A percentile compares a stretch with the other conserved stretches of the same genome.
phyloP scores from a whole-genome alignment of 352 stramenopile genomes.

The Albugo laibachii region DNA sequence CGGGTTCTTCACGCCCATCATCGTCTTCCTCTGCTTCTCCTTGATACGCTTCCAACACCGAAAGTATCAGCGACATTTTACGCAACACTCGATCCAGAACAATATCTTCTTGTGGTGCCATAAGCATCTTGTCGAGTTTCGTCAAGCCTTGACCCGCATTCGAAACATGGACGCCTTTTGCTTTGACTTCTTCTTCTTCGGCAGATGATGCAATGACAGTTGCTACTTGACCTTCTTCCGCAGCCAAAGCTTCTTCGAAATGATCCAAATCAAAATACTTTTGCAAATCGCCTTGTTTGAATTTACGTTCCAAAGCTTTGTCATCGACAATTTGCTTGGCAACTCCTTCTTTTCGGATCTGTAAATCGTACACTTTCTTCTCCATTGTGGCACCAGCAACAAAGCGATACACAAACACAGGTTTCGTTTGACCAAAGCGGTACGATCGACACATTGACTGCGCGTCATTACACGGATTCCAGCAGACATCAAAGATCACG shows the following conservation, averaged over 20 bases:
- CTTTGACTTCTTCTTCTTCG: not conserved
- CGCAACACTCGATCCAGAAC: slow-evolving; percentile 18
- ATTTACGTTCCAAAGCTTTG: slow-evolving; percentile 65
- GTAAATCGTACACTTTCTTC: slow-evolving; percentile 83
- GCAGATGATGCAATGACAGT: too few species aligned
- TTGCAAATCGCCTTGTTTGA: slow-evolving; percentile 52
- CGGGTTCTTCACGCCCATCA: not conserved
- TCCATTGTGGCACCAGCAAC: slow-evolving; percentile 85
- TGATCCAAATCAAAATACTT: slow-evolving; percentile 77
- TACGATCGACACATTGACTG: slow-evolving; percentile 88
- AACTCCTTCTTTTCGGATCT: slow-evolving; percentile 80
- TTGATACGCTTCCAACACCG: slow-evolving; percentile 5
- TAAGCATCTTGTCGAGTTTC: not conserved
- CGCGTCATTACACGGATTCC: slow-evolving; percentile 82
- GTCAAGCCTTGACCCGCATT: not conserved
- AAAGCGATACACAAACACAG: slow-evolving; percentile 85
- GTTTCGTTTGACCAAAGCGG: slow-evolving; percentile 81
- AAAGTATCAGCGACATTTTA: slow-evolving; percentile 9
- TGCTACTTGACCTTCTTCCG: too few species aligned
- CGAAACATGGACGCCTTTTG: not conserved
- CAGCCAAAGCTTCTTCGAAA: slow-evolving; percentile 43
- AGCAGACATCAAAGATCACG: slow-evolving; percentile 84
- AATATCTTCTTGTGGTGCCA: not conserved
- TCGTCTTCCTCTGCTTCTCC: slow-evolving; percentile 5
- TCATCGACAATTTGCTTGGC: slow-evolving; percentile 80